These are phyloP conservation scores for Microthlaspi erraticum DNA, from an alignment of 345 rosid species.

Conservation along the genomic window DNA sequence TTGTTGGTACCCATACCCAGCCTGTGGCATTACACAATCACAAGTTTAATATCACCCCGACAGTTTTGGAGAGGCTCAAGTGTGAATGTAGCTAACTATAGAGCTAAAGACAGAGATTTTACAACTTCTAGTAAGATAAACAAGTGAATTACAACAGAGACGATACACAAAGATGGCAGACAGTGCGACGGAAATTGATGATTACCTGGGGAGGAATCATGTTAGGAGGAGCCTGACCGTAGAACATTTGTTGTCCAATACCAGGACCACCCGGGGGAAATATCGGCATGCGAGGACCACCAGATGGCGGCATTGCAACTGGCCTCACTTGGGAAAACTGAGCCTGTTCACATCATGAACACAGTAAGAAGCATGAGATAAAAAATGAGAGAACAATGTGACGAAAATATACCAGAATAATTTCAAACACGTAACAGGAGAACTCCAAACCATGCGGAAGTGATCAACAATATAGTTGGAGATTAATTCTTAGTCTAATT, in stretches of 20 bases:
- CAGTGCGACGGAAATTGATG: background rate
- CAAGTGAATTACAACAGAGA: background rate
- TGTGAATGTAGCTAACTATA: background rate
- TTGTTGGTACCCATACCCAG: constrained; percentile 95
- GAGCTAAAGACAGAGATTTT: background rate
- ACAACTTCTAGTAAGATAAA: background rate
- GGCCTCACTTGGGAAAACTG: constrained; percentile 92
- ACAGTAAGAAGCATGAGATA: constrained; percentile 8
- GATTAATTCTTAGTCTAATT: background rate
- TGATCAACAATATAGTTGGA: constrained; percentile 11
- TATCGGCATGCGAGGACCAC: constrained; percentile 86
- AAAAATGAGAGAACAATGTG: background rate
- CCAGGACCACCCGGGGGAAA: constrained; percentile 85
- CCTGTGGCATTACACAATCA: constrained; percentile 48
- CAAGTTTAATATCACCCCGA: background rate
- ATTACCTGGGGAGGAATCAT: constrained; percentile 91
- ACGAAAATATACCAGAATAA: constrained; percentile 16
- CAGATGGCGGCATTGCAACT: constrained; percentile 68
- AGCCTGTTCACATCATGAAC: constrained; percentile 57
- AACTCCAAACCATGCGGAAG: background rate
- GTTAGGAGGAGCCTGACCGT: constrained; percentile 86
- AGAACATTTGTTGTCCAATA: constrained; percentile 83
- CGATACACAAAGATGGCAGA: background rate
- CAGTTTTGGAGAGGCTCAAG: constrained; percentile 1
- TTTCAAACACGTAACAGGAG: constrained; percentile 3